phyloP scores from a whole-genome alignment of 495 filamentous ascomycete species.

The Xylaria curta region DNA sequence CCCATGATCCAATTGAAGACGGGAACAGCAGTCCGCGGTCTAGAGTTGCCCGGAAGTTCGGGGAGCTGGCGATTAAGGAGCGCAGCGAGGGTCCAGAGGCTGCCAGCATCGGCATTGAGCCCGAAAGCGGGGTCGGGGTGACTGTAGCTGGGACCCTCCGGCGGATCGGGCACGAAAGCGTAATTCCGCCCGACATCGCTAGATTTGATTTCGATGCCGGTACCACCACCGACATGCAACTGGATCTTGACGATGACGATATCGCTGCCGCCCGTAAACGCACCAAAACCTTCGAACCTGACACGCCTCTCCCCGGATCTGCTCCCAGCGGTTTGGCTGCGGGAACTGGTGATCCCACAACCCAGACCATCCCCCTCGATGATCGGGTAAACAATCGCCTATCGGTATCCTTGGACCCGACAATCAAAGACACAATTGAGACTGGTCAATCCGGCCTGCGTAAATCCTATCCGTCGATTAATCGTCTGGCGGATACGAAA shows the following conservation, averaged over 20 bases:
- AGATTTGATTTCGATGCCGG: slow-evolving; percentile 37
- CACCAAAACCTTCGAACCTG: slow-evolving; percentile 39
- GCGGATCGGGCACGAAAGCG: slow-evolving; percentile 1
- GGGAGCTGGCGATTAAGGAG: slow-evolving; percentile 54
- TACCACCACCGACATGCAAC: slow-evolving; percentile 33
- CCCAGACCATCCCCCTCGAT: slow-evolving; percentile 17
- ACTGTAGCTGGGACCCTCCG: slow-evolving; percentile 23
- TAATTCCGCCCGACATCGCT: slow-evolving; percentile 30
- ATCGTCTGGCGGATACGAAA: slow-evolving; percentile 48
- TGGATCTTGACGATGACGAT: slow-evolving; percentile 32
- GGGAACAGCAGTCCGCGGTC: slow-evolving; percentile 65
- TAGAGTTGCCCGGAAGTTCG: slow-evolving; percentile 68
- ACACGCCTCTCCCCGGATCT: slow-evolving; percentile 31
- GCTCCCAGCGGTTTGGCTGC: slow-evolving; percentile 17
- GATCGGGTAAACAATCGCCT: slow-evolving; percentile 32
- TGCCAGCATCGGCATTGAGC: slow-evolving; percentile 8
- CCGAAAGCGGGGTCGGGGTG: slow-evolving; percentile 49
- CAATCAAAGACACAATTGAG: slow-evolving; percentile 38
- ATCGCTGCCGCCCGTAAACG: slow-evolving; percentile 45
- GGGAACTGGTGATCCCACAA: background rate
- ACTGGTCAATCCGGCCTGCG: slow-evolving; percentile 32
- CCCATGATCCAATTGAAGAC: slow-evolving; percentile 41
- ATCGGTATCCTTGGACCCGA: slow-evolving; percentile 38
- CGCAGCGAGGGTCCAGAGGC: slow-evolving; percentile 48
- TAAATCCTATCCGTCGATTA: slow-evolving; percentile 47